Conservation (phyloP, 2,329 filamentous ascomycete genomes). For the Seiridium unicorne region DNA sequence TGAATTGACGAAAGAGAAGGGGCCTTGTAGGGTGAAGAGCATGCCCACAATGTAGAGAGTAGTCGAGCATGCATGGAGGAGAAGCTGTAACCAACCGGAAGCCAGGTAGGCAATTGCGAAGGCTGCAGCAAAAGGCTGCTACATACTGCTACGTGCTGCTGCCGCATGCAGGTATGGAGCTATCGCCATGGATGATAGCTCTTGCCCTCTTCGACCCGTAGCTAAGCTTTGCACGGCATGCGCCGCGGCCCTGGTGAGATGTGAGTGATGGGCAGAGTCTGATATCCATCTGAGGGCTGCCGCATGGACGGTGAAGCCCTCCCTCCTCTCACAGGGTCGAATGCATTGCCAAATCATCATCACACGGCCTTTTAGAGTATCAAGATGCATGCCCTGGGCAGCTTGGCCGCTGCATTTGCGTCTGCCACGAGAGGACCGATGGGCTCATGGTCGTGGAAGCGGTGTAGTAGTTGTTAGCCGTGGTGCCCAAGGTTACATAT, state of each 20-base stretch:
- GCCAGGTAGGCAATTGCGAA: neutral
- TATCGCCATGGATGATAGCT: neutral
- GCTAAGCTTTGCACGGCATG: neutral
- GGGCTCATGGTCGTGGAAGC: neutral
- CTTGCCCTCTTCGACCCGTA: neutral
- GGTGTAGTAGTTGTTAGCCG: too few relatives aligned
- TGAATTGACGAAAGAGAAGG: neutral
- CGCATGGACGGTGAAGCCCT: neutral
- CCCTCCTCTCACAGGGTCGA: neutral
- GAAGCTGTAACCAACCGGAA: neutral
- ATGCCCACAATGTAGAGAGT: neutral
- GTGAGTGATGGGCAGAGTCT: neutral
- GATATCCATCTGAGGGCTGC: neutral
- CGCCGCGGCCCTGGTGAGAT: neutral
- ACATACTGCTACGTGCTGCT: neutral
- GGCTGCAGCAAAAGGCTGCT: neutral
- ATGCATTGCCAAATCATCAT: slow-evolving; percentile 1
- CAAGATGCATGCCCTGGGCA: neutral
- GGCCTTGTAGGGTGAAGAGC: neutral
- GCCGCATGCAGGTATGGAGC: neutral
- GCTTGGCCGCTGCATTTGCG: neutral
- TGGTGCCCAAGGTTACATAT: too few relatives aligned
- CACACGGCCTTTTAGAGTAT: neutral
- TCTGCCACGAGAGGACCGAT: neutral
- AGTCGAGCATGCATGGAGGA: neutral